Evolutionary conservation across 306 rosid species (phyloP).

Genomic region (Dalbergia cochinchinensis): DNA sequence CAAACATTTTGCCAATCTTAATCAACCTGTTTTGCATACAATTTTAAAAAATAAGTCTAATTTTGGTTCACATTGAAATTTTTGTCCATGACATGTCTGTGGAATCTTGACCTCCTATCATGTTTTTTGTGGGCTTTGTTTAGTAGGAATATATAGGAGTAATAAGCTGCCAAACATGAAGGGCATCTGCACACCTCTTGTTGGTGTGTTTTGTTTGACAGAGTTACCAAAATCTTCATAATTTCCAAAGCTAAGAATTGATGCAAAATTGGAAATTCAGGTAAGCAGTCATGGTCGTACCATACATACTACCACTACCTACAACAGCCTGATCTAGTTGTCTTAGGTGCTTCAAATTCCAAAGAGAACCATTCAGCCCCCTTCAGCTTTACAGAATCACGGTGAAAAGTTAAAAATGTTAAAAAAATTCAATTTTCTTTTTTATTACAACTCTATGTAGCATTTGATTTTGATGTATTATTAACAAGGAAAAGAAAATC

Average conservation of each 20-base stretch:
- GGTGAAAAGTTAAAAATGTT: slow-evolving; percentile 29
- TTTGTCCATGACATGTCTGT: slow-evolving; percentile 23
- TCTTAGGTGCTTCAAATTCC: slow-evolving; percentile 61
- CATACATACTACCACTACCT: neutral
- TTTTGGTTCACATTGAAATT: neutral
- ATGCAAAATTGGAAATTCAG: slow-evolving; percentile 39
- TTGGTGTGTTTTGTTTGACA: slow-evolving; percentile 28
- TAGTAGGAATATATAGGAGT: neutral
- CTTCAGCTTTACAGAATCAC: slow-evolving; percentile 24
- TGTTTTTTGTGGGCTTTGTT: slow-evolving; percentile 34
- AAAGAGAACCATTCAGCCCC: slow-evolving; percentile 50
- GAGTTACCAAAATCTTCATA: slow-evolving; percentile 45
- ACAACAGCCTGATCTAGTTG: slow-evolving; percentile 30
- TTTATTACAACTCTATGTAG: no score
- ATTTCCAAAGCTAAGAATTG: slow-evolving; percentile 55
- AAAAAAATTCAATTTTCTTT: neutral
- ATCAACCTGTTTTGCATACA: neutral
- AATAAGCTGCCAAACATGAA: slow-evolving; percentile 19
- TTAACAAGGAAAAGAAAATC: no score
- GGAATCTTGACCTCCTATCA: slow-evolving; percentile 24
- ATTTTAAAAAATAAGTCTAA: neutral
- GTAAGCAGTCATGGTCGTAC: slow-evolving; percentile 28
- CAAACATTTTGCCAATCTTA: neutral
- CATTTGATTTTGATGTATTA: no score
- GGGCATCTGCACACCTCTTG: slow-evolving; percentile 6